Evolutionary conservation across 1,139 yeast species (phyloP), one percentile per base, ranked within the genome.

Genomic region (Yamadazyma sp.): DNA sequence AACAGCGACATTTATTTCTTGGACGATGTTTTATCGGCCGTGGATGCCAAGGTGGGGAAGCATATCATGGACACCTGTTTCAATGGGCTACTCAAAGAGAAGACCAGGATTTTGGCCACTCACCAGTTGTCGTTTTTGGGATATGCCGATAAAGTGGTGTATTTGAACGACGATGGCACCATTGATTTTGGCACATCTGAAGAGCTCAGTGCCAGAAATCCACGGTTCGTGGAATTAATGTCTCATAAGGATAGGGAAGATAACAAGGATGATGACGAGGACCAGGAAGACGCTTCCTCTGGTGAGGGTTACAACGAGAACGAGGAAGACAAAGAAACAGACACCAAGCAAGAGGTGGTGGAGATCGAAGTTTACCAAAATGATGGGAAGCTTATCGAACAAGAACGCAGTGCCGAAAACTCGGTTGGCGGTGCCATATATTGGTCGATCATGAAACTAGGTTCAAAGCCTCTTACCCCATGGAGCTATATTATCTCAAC

Each of bases 1-100:
- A 54, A 61, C 34, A 56, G 55, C 32, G 75, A 70, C 38, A 67
- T 72, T 20, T 56, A 70, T 14, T 51, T 73, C 32, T 46, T 73
- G 50, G 77, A 73, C 47, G 77, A 73, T 51, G 76, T 72, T 14
- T 58, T 72, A 43, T 63, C 71, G 53, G 78, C 78, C 1, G 78
- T 73, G 32, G 78, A 73, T 56, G 75, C 78, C 7, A 61, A 73
- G 47, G 77, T 73, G 32, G 77, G 77, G 31, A 66, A 67, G 40
- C 71, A 64, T 45, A 72, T 73, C 27, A 64, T 71, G 67, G 55
- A 63, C 18, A 49, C 61, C 17, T 70, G 76, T 51, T 50, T 73
- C 20, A 40, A 59, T 43, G 73, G 66, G 1, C 45, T 66, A 17
- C 49, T 72, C 33, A 55, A 53, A 34, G 60, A 56, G 37, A 67